Base-by-base conservation (phyloP, 441 rosid species). In the Adansonia rubrostipa region DNA sequence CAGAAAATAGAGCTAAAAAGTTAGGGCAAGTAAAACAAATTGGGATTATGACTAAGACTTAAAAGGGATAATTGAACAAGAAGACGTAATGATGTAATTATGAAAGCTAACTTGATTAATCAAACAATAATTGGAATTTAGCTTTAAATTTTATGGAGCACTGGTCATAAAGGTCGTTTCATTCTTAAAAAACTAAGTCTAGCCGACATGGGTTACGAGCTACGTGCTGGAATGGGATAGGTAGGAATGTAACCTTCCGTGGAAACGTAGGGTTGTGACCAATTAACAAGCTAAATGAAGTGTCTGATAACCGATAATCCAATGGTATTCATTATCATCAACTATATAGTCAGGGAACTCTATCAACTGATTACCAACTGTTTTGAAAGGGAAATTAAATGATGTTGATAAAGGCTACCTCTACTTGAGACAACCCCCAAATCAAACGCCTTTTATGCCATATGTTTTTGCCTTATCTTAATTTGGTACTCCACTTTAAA, bases 51-150 rank as follows among this genome's bases (percentile, higher is more conserved):
- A 66, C 24, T 66, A 42, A 17, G 71, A 66, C 51, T 8, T 9
- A 40, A 65, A 1, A 42, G 36, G 7, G 45, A 3, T 5, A 14
- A 63, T 36, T 63, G 9, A 60, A 20, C 64, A 60, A 20, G 15
- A 60, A 20, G 14, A 2, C 36, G 33, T 9, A 64, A 64, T 14
- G 17, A 64, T 6, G 11, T 42, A 66, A 44, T n/a, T 17, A 66
- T 36, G 14, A 65, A 40, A 66, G 11, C 28, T 17, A 44, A 66
- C n/a, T 6, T 36, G 5, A 45, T 48, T 33, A 48, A 58, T 5
- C 77, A 22, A 28, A 57, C 58, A 61, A 62, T 36, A 24, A 60
- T 40, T 65, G 19, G 50, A 65, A 40, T 36, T 36, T 65, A 36
- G 70, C 48, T 36, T 6, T 36, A 7, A 40, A 15, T 40, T 65